Base-by-base conservation (phyloP, 2,329 filamentous ascomycete genomes). In the Venturia carpophila region DNA sequence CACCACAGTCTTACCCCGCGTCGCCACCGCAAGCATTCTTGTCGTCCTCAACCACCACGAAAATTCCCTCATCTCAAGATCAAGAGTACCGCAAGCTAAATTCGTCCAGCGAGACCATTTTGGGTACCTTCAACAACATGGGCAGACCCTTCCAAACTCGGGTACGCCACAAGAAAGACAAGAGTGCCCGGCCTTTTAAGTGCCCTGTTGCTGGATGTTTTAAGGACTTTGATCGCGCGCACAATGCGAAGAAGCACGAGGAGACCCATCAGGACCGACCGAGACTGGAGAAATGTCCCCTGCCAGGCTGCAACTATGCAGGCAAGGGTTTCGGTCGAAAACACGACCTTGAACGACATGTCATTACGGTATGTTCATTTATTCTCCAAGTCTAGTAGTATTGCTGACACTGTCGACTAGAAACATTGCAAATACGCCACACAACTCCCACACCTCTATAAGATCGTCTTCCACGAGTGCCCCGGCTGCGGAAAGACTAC, bases 211-310 rank as follows among this genome's bases (percentile, higher is more conserved):
- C 21, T n/a, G 52, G 52, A 24, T 52, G 52, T 27, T 3, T 34
- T 19, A 17, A 19, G 11, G 42, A 47, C 42, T 64, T 64, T 30
- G 47, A 61, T 19, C 47, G 63, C 5, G 1, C 3, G 13, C 42
- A 61, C 21, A 64, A 64, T 41, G n/a, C 15, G 11, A 64, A 58
- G 10, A 4, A 42, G 21, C 63, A 64, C 30, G 9, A 6, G 9
- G 19, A 64, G 21, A 45, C 39, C 13, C 63, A 64, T 60, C 27
- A 21, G 11, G 34, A 52, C 5, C 42, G 42, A 19, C n/a, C 49
- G 10, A 61, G n/a, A 39, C 13, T 9, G 3, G 30, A 19, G 52
- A 58, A 58, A 21, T 58, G 52, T 58, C 52, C 52, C 5, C 19
- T 34, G 24, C 13, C 11, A 9, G 27, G 15, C 24, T 56, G 49